These are phyloP conservation scores for Tolypocladium pustulatum DNA, from an alignment of 2,329 filamentous ascomycete genomes.

Conservation along the genomic window DNA sequence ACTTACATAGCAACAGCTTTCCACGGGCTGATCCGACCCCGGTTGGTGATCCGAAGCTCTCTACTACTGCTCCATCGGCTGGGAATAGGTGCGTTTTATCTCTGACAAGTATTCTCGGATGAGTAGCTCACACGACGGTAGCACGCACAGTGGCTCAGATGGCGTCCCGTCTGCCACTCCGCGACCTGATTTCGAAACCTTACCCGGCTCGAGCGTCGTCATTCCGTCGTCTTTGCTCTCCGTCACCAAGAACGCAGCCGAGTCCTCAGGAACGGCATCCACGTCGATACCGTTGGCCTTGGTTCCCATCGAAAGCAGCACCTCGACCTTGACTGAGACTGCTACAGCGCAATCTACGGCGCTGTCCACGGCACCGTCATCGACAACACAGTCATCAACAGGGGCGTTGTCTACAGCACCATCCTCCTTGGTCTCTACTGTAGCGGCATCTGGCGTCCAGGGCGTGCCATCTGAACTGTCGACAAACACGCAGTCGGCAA, in stretches of 20 bases:
- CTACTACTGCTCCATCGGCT: not conserved
- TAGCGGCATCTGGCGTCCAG: not conserved
- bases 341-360: not conserved
- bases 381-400: not conserved
- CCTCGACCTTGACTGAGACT: not conserved
- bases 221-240: slow-evolving; percentile 5
- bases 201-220: slow-evolving; percentile 1
- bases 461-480: not conserved
- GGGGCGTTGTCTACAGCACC: not conserved
- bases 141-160: not conserved
- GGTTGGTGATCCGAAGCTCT: not conserved
- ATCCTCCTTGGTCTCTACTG: not conserved
- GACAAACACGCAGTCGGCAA: not conserved
- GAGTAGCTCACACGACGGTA: not conserved
- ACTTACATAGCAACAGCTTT: slow-evolving; percentile 9
- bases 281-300: not conserved
- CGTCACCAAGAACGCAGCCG: not conserved
- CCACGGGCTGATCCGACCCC: slow-evolving; percentile 8
- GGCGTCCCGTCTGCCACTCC: not conserved
- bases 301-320: slow-evolving; percentile 1
- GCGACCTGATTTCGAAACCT: slow-evolving; percentile 1
- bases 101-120: not conserved
- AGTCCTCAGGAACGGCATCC: not conserved
- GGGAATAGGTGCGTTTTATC: not conserved
- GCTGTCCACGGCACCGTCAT: not conserved